Base-by-base conservation (phyloP, 768 basidiomycete genomes). In the Termitomyces bulborhizus region DNA sequence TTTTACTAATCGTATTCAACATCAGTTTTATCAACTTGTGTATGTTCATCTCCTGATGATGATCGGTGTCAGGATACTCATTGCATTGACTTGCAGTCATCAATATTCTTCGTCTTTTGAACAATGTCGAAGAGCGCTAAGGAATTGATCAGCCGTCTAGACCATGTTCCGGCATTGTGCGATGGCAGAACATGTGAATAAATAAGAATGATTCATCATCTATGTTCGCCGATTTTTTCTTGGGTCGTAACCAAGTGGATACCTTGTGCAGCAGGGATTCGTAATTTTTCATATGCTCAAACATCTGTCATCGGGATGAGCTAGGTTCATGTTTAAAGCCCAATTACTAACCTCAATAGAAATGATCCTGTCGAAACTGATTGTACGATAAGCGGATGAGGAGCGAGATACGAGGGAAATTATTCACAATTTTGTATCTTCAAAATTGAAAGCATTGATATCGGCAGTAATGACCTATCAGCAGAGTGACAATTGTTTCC, bases 1-100 rank as follows among this genome's bases (percentile, higher is more conserved):
- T 31, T 29, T 39, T 41, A 3, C 54, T 62, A 47, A 62, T 57
- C 71, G 34, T 49, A 51, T 51, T 55, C 62, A 58, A 59, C 48
- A 52, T 56, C 60, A 90, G 88, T 64, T 90, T 93, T 68, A 78
- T 93, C 72, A 94, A 94, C 66, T 82, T 94, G 46, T 94, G 88
- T 89, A 71, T 71, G 86, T 76, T 12, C 43, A 45, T 53, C 36
- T 56, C n/a, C 4, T 18, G 34, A 32, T 21, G 15, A 39, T 12
- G 42, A 18, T 36, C 18, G 1, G n/a, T 27, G n/a, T n/a, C 3
- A 31, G 13, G 41, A 16, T 51, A 52, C 51, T 66, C n/a, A 61
- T 37, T 31, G 41, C 39, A 51, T 29, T 58, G 50, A 15, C 59
- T 45, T 24, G 5, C 43, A 89, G 88, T 94, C 83, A 70, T 95